Percentiles rank a stretch among this genome's conserved stretches.
These are phyloP conservation scores for Geranium rotundifolium DNA, from an alignment of 345 rosid genomes.

Conservation along the genomic window DNA sequence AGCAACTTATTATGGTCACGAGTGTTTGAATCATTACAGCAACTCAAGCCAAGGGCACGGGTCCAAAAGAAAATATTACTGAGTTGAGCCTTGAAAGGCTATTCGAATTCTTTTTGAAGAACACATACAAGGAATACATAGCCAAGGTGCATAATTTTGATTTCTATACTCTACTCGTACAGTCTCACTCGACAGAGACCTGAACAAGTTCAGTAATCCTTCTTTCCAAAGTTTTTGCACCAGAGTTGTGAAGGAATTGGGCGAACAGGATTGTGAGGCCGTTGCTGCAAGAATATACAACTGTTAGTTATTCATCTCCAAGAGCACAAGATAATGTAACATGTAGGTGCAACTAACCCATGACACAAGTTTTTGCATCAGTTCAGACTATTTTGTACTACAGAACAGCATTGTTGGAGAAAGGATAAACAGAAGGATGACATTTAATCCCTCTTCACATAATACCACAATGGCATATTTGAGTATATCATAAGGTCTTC, in stretches of 20 bases:
- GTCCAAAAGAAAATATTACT: conserved; percentile 6
- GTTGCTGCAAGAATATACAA: conserved; percentile 57
- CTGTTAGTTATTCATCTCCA: conserved; percentile 5
- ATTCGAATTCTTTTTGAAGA: conserved; percentile 5
- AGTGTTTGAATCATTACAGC: too few relatives aligned
- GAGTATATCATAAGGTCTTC: background rate
- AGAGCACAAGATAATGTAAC: too few relatives aligned
- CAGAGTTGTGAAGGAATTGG: conserved; percentile 97
- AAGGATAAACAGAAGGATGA: too few relatives aligned
- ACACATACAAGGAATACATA: conserved; percentile 2
- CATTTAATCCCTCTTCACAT: background rate
- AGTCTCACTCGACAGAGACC: background rate
- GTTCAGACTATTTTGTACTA: background rate
- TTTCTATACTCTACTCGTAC: background rate
- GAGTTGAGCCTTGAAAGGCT: conserved; percentile 7
- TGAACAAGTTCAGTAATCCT: conserved; percentile 39
- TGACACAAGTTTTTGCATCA: too few relatives aligned
- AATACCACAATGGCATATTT: background rate
- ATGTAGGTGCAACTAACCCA: background rate
- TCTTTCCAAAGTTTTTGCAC: conserved; percentile 97
- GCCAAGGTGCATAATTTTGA: conserved; percentile 1
- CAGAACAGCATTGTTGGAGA: background rate
- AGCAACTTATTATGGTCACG: conserved; percentile 10
- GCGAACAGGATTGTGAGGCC: conserved; percentile 87
- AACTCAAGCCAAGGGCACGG: too few relatives aligned